A percentile compares a stretch with the other conserved stretches of the same genome.
Conservation (phyloP, 2,329 filamentous ascomycete species). For the Blastomyces silverae region DNA sequence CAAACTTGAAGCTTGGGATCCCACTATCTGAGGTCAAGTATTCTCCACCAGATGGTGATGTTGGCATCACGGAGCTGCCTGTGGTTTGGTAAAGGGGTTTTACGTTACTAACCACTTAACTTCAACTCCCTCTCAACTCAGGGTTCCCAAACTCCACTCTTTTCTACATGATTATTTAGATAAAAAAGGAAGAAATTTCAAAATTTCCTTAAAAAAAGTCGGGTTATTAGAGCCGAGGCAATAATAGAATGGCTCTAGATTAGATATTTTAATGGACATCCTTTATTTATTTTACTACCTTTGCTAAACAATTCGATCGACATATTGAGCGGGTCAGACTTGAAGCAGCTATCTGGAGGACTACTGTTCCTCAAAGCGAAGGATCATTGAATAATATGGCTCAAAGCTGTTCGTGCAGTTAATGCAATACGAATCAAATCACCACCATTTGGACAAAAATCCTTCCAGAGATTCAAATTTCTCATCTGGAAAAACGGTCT, state of each 20-base stretch:
- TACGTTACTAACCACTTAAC: background rate
- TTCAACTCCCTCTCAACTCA: background rate
- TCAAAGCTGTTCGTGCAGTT: background rate
- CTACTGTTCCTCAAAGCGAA: background rate
- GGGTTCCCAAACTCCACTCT: slow-evolving; percentile 7
- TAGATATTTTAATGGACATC: background rate
- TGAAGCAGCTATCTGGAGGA: background rate
- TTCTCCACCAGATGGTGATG: slow-evolving; percentile 36
- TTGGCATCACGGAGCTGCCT: slow-evolving; percentile 39
- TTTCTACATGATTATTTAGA: background rate
- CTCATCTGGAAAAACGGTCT: slow-evolving; percentile 7
- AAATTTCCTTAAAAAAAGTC: background rate
- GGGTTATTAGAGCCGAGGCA: background rate
- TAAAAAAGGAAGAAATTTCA: background rate
- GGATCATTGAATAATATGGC: background rate
- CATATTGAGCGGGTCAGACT: background rate
- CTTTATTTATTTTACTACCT: background rate
- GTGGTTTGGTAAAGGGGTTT: slow-evolving; percentile 25
- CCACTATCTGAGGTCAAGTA: slow-evolving; percentile 39
- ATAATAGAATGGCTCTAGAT: slow-evolving; percentile 2
- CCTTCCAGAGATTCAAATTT: slow-evolving; percentile 8
- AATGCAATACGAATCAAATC: background rate
- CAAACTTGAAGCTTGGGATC: slow-evolving; percentile 37
- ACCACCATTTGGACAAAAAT: slow-evolving; percentile 11
- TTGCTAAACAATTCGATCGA: background rate